A percentile compares a stretch with the other conserved stretches of the same genome.
Evolutionary conservation across 1,139 yeast genomes (phyloP).

Genomic region (Hyphopichia wangnamkhiaoensis): DNA sequence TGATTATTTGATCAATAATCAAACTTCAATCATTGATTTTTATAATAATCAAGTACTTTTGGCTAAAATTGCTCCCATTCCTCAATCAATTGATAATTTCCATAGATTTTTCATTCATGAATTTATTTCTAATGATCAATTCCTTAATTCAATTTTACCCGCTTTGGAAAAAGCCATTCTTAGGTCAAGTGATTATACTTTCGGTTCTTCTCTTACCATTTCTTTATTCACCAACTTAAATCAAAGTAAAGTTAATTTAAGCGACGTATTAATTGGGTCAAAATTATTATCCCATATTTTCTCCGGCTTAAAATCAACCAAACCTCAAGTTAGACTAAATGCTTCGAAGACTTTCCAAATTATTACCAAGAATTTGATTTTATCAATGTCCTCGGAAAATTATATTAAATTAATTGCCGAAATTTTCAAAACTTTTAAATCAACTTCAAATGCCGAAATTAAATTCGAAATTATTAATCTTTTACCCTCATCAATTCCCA

Average conservation of each 20-base stretch:
- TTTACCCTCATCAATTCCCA: constrained; percentile 20
- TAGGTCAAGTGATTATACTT: constrained; percentile 77
- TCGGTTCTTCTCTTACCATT: constrained; percentile 37
- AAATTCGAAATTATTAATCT: constrained; percentile 40
- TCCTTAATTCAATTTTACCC: constrained; percentile 52
- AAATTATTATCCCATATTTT: constrained; percentile 63
- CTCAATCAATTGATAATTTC: constrained; percentile 20
- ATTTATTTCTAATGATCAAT: constrained; percentile 43
- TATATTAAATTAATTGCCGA: constrained; percentile 43
- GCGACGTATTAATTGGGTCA: constrained; percentile 29
- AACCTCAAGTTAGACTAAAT: constrained; percentile 59
- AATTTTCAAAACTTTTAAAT: constrained; percentile 56
- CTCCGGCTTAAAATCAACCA: constrained; percentile 69
- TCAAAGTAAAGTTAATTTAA: constrained; percentile 15
- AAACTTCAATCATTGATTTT: constrained; percentile 14
- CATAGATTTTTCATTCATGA: constrained; percentile 36
- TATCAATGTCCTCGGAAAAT: constrained; percentile 15
- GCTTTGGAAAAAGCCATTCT: constrained; percentile 73
- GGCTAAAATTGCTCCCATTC: constrained; percentile 40
- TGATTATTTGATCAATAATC: constrained; percentile 21
- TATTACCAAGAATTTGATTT: constrained; percentile 20
- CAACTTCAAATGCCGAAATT: constrained; percentile 68
- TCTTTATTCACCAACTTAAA: constrained; percentile 2
- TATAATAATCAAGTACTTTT: constrained; percentile 42
- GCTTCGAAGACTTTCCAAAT: constrained; percentile 45